Percentiles rank a stretch among this genome's conserved stretches.
Conservation (phyloP, 495 filamentous ascomycete genomes). For the Recurvomyces mirabilis region DNA sequence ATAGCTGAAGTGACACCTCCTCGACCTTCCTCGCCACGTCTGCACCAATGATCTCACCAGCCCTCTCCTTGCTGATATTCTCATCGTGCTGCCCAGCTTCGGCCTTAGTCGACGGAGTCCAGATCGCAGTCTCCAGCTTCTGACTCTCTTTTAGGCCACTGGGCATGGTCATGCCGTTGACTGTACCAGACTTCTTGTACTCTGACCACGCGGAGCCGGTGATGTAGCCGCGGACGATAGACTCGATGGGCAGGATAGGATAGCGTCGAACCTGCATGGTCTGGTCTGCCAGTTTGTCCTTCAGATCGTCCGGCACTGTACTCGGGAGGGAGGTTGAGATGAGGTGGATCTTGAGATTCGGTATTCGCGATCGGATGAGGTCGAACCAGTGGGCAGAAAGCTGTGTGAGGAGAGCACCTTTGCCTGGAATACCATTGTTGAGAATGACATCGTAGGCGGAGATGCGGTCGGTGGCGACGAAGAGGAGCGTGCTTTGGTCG, state of each 20-base stretch:
- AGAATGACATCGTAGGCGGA: constrained; percentile 91
- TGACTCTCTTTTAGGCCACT: constrained; percentile 61
- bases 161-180: constrained; percentile 63
- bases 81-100: constrained; percentile 74
- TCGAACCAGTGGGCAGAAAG: constrained; percentile 80
- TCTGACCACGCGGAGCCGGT: constrained; percentile 88
- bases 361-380: constrained; percentile 53
- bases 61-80: constrained; percentile 69
- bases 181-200: constrained; percentile 60
- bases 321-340: constrained; percentile 55
- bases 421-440: constrained; percentile 64
- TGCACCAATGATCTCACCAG: constrained; percentile 44
- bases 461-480: constrained; percentile 85
- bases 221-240: constrained; percentile 86
- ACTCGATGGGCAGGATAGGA: constrained; percentile 78
- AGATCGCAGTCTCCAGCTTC: constrained; percentile 58
- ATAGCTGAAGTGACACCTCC: constrained; percentile 57
- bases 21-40: constrained; percentile 66
- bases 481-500: constrained; percentile 65
- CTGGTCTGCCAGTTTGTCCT: constrained; percentile 47
- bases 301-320: constrained; percentile 30
- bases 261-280: constrained; percentile 75
- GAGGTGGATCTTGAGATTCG: constrained; percentile 65
- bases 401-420: constrained; percentile 74
- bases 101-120: constrained; percentile 87